Evolutionary conservation across 2,329 filamentous ascomycete species (phyloP), one percentile per base, ranked within the genome.

Genomic region (Ceratocystis destructans): DNA sequence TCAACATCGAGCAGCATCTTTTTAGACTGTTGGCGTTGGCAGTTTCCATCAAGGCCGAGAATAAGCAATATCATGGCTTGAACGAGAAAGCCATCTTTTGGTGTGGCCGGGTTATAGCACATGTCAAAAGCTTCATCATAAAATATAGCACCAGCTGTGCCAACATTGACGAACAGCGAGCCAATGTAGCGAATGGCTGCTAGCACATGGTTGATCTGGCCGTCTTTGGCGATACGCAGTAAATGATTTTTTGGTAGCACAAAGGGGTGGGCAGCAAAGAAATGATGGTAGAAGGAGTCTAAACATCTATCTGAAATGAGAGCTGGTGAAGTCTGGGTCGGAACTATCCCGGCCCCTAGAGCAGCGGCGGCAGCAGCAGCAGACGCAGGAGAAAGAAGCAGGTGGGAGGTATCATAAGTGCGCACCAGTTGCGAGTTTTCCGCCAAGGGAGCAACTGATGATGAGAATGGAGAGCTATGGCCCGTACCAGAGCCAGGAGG

Each of bases 41-140:
- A 87, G 69, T 83, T 85, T 4, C 89, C 89, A 72, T 96, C 89
- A 6, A 96, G 79, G 0, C 86, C 86, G 69, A 96, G 86, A 25
- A 90, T 81, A 65, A 90, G 82, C 3, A 96, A 78, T 57, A 96
- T 76, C 73, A 94, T 80, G 2, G 89, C 86, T 76, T 96, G 92
- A 0, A 95, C 84, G 3, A 86, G 77, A 72, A 84, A 89, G 0
- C 81, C 83, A 68, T 85, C 82, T 66, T 79, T 78, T 3, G 77
- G 73, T 1, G 77, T 76, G 3, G 75, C 74, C 0, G 78, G 76
- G 46, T 79, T 75, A 69, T 83, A 79, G 2, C 80, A 74, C 1
- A 81, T 74, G 17, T 78, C 77, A 70, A 81, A 76, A 3, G 82
- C 83, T 71, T 87, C 85, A 67, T 86, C 83, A 55, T 83, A 79